Base-by-base conservation (phyloP, 2,329 filamentous ascomycete genomes). In the Sclerotiophoma versabilis region DNA sequence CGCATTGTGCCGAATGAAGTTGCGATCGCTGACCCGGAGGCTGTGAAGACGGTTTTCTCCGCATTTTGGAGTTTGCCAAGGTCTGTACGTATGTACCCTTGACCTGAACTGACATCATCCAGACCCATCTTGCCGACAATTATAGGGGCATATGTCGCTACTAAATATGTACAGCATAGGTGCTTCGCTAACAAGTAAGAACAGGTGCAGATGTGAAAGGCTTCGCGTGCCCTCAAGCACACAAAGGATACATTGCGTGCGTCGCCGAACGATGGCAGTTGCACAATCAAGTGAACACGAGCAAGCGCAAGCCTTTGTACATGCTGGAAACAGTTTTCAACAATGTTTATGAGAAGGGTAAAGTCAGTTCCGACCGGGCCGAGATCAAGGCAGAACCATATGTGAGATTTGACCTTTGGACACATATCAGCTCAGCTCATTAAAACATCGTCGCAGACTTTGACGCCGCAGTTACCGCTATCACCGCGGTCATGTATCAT, bases 401-500 rank as follows among this genome's bases (percentile, higher is more conserved):
- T 33, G 30, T 33, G 17, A 33, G 30, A 4, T 17, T 4, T 32
- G 7, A n/a, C 12, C 8, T 12, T 32, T 12, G 4, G 4, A 32
- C 29, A 11, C 14, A 32, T 4, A 14, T 12, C 29, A 11, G 14
- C 14, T 8, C 12, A 33, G 14, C 30, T 33, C 14, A 33, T n/a
- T 4, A 17, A 12, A 9, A 12, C 30, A 36, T 15, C 19, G 11
- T 36, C n/a, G 33, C 33, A 11, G 33, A 17, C 17, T 36, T 17
- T 11, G 33, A 36, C 19, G 22, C 33, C 2, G 22, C 33, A 5
- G 33, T 17, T 12, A 9, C 17, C 6, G 33, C 33, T 2, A 39
- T n/a, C 2, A 36, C 17, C 2, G 3, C 67, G 5, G 60, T 75
- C 5, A 62, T 79, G n/a, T 80, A 77, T 59, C 63, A 75, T 51